Conservation (phyloP, 306 rosid species). For the Rubus idaeus region DNA sequence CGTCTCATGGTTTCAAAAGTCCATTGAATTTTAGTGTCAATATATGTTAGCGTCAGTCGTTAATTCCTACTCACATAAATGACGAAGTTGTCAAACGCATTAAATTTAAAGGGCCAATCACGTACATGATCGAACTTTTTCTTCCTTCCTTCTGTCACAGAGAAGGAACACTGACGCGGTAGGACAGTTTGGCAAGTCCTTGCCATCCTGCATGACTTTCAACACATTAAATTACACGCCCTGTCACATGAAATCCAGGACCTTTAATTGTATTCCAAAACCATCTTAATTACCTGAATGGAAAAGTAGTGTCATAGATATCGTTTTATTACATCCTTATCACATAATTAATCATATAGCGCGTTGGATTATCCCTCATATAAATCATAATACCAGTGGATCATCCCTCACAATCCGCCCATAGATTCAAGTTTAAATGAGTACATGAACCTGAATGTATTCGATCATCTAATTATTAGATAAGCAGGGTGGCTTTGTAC, state of each 20-base stretch:
- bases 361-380: neutral
- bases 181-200: no score
- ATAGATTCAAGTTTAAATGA: neutral
- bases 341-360: neutral
- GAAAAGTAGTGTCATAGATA: conserved; percentile 2
- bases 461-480: neutral
- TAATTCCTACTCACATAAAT: neutral
- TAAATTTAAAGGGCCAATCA: neutral
- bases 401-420: neutral
- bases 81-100: neutral
- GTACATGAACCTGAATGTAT: no score
- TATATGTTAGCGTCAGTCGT: neutral
- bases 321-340: conserved; percentile 7
- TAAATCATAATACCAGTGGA: neutral
- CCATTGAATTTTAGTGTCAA: neutral
- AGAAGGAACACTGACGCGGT: neutral
- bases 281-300: neutral
- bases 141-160: neutral
- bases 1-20: neutral
- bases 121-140: neutral
- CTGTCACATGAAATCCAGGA: neutral
- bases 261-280: neutral
- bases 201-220: neutral
- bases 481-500: neutral
- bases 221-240: neutral